Evolutionary conservation across 768 basidiomycete species (phyloP).

Genomic region (Termitomyces sp.): DNA sequence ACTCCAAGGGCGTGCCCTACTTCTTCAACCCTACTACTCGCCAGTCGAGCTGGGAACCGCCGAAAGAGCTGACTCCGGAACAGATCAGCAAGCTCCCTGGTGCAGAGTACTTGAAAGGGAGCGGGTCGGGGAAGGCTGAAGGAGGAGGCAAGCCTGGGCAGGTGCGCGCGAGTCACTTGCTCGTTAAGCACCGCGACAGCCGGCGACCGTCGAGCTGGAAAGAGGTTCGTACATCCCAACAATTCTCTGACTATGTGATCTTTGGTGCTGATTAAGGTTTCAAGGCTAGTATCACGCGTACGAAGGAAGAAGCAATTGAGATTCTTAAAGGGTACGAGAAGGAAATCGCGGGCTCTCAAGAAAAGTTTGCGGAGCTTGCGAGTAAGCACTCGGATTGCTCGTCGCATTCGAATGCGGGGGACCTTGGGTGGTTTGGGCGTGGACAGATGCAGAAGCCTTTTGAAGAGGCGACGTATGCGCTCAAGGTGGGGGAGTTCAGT

Average conservation of each 20-base stretch:
- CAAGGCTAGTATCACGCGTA: constrained; percentile 75
- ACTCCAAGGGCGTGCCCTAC: constrained; percentile 76
- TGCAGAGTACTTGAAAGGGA: constrained; percentile 43
- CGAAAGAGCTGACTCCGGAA: constrained; percentile 57
- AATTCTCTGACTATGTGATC: not conserved
- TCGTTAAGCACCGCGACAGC: constrained; percentile 88
- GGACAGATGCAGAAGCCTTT: constrained; percentile 98
- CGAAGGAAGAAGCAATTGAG: constrained; percentile 87
- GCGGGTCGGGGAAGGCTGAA: constrained; percentile 2
- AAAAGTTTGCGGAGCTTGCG: constrained; percentile 79
- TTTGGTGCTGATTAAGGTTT: not conserved
- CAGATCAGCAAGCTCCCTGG: constrained; percentile 67
- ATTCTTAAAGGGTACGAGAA: constrained; percentile 65
- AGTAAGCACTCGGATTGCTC: constrained; percentile 83
- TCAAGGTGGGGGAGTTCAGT: constrained; percentile 76
- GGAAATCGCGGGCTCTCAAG: constrained; percentile 54
- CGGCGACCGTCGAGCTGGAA: constrained; percentile 83
- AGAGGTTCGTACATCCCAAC: constrained; percentile 49
- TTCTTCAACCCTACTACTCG: constrained; percentile 77
- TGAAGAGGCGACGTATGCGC: constrained; percentile 80
- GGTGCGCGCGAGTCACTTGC: constrained; percentile 92
- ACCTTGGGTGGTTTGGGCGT: constrained; percentile 82
- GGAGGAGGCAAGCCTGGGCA: constrained; percentile 37
- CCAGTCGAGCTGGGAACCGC: constrained; percentile 80
- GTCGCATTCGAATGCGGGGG: constrained; percentile 78